Evolutionary conservation across 2,329 filamentous ascomycete genomes (phyloP).

Genomic region (Orbilia ellipsospora): DNA sequence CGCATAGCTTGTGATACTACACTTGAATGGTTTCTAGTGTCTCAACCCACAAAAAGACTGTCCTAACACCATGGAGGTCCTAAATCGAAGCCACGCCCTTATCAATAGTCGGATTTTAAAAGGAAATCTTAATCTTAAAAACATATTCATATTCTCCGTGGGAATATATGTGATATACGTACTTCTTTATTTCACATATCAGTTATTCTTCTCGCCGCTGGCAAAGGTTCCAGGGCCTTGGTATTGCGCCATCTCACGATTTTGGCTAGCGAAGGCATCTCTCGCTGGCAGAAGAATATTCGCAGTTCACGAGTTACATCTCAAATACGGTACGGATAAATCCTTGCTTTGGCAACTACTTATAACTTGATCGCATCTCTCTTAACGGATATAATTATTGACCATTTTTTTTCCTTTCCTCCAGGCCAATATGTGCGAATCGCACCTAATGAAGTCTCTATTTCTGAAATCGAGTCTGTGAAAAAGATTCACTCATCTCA

Average conservation of each 20-base stretch:
- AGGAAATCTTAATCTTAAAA: too few relatives aligned
- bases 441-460: constrained; percentile 8
- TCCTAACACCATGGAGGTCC: too few relatives aligned
- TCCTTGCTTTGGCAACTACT: too few relatives aligned
- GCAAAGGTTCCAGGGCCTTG: constrained; percentile 31
- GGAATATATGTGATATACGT: neutral
- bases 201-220: constrained; percentile 26
- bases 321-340: constrained; percentile 10
- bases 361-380: too few relatives aligned
- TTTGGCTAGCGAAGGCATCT: neutral
- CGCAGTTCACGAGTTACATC: neutral
- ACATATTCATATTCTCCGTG: too few relatives aligned
- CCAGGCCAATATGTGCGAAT: constrained; percentile 32
- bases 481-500: constrained; percentile 15
- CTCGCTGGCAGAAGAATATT: neutral
- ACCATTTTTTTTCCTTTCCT: too few relatives aligned
- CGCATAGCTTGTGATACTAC: too few relatives aligned
- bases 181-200: constrained; percentile 1
- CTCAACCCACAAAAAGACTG: too few relatives aligned
- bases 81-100: too few relatives aligned
- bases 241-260: constrained; percentile 27
- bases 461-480: constrained; percentile 12
- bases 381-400: too few relatives aligned
- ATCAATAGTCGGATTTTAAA: too few relatives aligned
- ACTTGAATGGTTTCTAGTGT: too few relatives aligned